Conservation (phyloP, 495 filamentous ascomycete species). For the Neurospora sp. region DNA sequence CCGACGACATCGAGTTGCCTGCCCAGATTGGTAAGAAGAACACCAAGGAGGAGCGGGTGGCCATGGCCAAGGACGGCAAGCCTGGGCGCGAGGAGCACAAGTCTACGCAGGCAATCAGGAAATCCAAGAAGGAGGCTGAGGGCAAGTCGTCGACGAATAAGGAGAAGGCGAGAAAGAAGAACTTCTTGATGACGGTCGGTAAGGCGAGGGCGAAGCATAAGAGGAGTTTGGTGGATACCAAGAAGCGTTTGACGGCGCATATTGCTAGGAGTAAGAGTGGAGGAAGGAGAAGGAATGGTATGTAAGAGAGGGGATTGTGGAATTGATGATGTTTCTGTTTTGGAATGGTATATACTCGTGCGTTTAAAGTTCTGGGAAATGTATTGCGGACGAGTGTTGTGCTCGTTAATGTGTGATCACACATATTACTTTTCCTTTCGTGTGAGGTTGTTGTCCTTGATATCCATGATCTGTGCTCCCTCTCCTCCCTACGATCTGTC, state of each 20-base stretch:
- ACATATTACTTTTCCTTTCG: background rate
- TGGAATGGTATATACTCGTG: background rate
- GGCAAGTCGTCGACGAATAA: constrained; percentile 95
- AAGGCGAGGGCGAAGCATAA: constrained; percentile 92
- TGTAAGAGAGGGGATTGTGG: background rate
- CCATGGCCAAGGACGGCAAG: constrained; percentile 66
- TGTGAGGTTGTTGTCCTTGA: background rate
- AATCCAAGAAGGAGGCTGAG: constrained; percentile 73
- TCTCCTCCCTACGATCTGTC: background rate
- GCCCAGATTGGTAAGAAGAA: constrained; percentile 53
- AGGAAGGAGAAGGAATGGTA: constrained; percentile 65
- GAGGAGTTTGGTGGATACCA: constrained; percentile 75
- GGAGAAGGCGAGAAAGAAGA: constrained; percentile 95
- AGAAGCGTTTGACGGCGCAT: constrained; percentile 69
- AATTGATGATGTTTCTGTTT: background rate
- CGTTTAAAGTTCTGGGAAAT: background rate
- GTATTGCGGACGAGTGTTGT: background rate
- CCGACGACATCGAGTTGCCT: constrained; percentile 72
- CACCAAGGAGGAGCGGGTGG: constrained; percentile 74
- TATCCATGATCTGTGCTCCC: background rate
- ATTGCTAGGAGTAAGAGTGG: constrained; percentile 74
- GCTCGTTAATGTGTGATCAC: background rate
- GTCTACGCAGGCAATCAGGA: constrained; percentile 66
- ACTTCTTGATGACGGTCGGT: constrained; percentile 93
- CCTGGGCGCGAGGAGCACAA: constrained; percentile 65